A percentile compares a stretch with the other conserved stretches of the same genome.
phyloP scores from a whole-genome alignment of 768 basidiomycete species.

The Lentinus brumalis region DNA sequence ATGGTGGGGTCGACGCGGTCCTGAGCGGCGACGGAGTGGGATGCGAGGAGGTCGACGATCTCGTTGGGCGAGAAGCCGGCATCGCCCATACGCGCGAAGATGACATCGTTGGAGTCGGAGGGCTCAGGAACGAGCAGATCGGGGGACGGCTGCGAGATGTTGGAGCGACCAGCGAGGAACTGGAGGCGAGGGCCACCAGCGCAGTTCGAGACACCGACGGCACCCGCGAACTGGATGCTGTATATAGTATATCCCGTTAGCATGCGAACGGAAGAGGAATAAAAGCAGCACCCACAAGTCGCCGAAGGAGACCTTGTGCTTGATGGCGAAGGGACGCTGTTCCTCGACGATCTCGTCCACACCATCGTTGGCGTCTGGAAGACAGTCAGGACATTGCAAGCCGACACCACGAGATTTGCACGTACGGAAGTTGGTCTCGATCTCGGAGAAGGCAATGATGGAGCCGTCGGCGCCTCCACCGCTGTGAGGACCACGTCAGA shows the following conservation, averaged over 20 bases:
- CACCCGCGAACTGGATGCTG: conserved; percentile 37
- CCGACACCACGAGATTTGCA: not conserved
- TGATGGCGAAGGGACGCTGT: conserved; percentile 37
- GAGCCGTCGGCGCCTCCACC: conserved; percentile 43
- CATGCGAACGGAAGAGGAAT: not conserved
- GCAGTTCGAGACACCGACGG: conserved; percentile 32
- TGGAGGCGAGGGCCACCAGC: conserved; percentile 30
- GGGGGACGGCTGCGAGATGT: conserved; percentile 25
- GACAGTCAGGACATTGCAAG: not conserved
- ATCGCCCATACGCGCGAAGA: conserved; percentile 17
- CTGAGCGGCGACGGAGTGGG: conserved; percentile 30
- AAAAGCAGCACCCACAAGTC: conserved; percentile 44
- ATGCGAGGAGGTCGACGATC: conserved; percentile 24
- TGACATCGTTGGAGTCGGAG: conserved; percentile 17
- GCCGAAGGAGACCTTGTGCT: conserved; percentile 41
- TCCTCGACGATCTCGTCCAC: conserved; percentile 41
- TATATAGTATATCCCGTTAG: not conserved
- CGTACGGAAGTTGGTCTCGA: conserved; percentile 35
- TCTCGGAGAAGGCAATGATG: conserved; percentile 44
- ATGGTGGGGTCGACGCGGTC: conserved; percentile 28
- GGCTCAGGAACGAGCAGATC: conserved; percentile 24
- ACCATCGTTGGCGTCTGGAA: conserved; percentile 28
- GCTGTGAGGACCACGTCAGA: conserved; percentile 3
- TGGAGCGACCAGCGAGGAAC: conserved; percentile 30
- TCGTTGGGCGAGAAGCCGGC: conserved; percentile 18